Evolutionary conservation across 176 grass and related monocot genomes (phyloP).

Genomic region (Avena atlantica): DNA sequence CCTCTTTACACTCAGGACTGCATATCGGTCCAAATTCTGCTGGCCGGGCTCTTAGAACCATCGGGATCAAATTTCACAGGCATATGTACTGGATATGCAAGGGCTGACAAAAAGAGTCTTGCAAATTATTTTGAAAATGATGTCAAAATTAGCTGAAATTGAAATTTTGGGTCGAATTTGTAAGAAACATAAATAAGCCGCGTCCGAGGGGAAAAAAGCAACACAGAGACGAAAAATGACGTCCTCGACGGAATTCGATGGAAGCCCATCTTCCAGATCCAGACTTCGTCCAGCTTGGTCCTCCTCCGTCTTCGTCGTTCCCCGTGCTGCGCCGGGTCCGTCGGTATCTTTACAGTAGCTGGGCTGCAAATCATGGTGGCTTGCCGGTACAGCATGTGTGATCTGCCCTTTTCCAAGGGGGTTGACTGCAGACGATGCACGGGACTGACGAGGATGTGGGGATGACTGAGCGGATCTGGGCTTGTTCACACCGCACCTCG

Average conservation of each 20-base stretch:
- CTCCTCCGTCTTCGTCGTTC: background rate
- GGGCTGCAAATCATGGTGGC: background rate
- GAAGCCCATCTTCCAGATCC: background rate
- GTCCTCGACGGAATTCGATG: background rate
- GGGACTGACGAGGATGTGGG: too few relatives aligned
- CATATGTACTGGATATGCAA: too few relatives aligned
- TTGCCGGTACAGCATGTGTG: background rate
- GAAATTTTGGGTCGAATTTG: too few relatives aligned
- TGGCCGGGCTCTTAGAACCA: too few relatives aligned
- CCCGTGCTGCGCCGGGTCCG: background rate
- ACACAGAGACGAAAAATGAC: background rate
- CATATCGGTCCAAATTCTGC: too few relatives aligned
- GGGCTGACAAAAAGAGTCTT: too few relatives aligned
- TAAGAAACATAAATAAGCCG: too few relatives aligned
- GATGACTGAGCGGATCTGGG: background rate
- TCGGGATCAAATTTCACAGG: too few relatives aligned
- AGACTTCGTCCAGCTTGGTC: background rate
- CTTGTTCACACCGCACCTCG: background rate
- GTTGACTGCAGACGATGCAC: background rate
- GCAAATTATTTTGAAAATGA: too few relatives aligned
- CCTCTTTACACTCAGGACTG: too few relatives aligned
- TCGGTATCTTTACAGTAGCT: background rate
- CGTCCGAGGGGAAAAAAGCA: too few relatives aligned
- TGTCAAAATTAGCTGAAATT: too few relatives aligned
- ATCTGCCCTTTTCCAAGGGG: background rate